Percentiles rank a stretch among this genome's conserved stretches.
phyloP scores from a whole-genome alignment of 768 basidiomycete genomes.

The Pleurotus salmoneostramineus region DNA sequence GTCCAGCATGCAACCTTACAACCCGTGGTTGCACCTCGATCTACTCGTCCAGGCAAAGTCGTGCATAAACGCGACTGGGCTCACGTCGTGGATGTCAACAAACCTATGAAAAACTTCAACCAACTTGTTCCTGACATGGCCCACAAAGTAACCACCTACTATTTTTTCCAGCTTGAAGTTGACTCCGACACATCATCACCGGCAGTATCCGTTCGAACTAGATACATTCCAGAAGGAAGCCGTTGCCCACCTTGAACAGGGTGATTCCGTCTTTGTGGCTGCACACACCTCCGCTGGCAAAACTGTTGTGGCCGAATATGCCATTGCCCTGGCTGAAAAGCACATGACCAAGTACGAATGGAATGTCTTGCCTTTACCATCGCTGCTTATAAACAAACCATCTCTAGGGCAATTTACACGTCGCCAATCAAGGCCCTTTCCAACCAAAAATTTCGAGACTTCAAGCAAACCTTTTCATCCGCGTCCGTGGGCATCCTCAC shows the following conservation, averaged over 20 bases:
- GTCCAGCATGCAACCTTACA: slow-evolving; percentile 55
- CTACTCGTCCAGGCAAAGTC: slow-evolving; percentile 41
- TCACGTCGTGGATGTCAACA: slow-evolving; percentile 92
- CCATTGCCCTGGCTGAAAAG: slow-evolving; percentile 92
- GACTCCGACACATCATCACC: background rate
- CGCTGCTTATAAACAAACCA: background rate
- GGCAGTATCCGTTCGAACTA: slow-evolving; percentile 95
- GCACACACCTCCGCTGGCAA: slow-evolving; percentile 99
- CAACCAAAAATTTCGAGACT: slow-evolving; percentile 98
- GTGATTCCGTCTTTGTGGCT: slow-evolving; percentile 98
- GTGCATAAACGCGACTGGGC: slow-evolving; percentile 96
- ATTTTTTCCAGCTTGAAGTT: background rate
- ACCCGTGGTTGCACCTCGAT: slow-evolving; percentile 39
- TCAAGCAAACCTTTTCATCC: slow-evolving; percentile 93
- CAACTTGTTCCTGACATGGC: slow-evolving; percentile 97
- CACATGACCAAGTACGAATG: slow-evolving; percentile 99
- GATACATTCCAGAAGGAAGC: slow-evolving; percentile 99
- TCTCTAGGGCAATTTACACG: slow-evolving; percentile 88
- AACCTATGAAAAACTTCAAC: slow-evolving; percentile 82
- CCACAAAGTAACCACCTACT: slow-evolving; percentile 78
- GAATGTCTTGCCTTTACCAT: slow-evolving; percentile 10
- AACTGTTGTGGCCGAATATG: slow-evolving; percentile 98
- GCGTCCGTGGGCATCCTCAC: slow-evolving; percentile 93
- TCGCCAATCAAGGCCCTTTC: slow-evolving; percentile 98
- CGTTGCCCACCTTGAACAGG: slow-evolving; percentile 94